Evolutionary conservation across 768 basidiomycete genomes (phyloP).

Genomic region (Lactarius quietus): DNA sequence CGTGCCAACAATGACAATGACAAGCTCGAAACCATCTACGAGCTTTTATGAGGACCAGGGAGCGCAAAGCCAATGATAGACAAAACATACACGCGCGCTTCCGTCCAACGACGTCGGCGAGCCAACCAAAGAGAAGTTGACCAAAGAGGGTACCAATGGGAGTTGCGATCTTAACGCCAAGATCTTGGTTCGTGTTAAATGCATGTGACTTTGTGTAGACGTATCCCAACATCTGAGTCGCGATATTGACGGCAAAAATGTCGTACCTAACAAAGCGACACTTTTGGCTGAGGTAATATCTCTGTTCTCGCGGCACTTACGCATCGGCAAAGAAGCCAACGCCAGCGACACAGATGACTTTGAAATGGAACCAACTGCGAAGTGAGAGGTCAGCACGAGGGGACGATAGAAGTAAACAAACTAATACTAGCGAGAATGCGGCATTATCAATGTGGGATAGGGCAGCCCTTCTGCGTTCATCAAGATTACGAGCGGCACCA

Average conservation of each 20-base stretch:
- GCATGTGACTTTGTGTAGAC: conserved; percentile 47
- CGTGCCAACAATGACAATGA: conserved; percentile 77
- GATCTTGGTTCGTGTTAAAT: conserved; percentile 44
- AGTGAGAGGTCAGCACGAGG: neutral
- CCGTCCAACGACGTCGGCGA: conserved; percentile 43
- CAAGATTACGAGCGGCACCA: conserved; percentile 36
- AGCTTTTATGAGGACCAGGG: neutral
- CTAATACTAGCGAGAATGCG: conserved; percentile 61
- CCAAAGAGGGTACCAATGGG: conserved; percentile 41
- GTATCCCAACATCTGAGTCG: conserved; percentile 76
- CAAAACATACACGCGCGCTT: conserved; percentile 60
- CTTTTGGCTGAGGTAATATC: neutral
- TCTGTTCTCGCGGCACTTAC: conserved; percentile 38
- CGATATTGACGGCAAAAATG: conserved; percentile 89
- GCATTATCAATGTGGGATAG: conserved; percentile 87
- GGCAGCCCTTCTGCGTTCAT: conserved; percentile 74
- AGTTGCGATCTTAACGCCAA: conserved; percentile 44
- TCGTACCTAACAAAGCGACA: conserved; percentile 51
- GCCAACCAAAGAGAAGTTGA: conserved; percentile 45
- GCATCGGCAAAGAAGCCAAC: conserved; percentile 92
- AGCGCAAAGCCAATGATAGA: neutral
- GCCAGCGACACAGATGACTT: conserved; percentile 50
- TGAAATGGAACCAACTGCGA: conserved; percentile 48
- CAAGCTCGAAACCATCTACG: conserved; percentile 65
- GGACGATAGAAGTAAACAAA: neutral